Evolutionary conservation across 2,329 filamentous ascomycete genomes (phyloP).

Genomic region (Calonectria multiphialidica): DNA sequence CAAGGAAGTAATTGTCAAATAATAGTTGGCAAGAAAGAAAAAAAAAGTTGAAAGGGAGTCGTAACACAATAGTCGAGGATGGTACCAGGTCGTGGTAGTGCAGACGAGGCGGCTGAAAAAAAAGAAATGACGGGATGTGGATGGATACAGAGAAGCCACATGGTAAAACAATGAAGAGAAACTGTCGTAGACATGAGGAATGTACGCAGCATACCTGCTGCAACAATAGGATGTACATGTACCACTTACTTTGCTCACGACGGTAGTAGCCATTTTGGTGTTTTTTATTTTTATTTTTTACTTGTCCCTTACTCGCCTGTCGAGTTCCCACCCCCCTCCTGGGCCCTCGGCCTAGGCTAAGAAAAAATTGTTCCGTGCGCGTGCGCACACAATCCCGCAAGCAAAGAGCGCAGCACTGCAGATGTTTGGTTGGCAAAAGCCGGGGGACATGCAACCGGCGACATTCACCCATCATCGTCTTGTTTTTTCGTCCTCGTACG

Average conservation of each 20-base stretch:
- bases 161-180: conserved; percentile 1
- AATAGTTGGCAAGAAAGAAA: background rate
- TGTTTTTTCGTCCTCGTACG: conserved; percentile 8
- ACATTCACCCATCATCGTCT: conserved; percentile 12
- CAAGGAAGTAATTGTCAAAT: background rate
- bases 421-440: background rate
- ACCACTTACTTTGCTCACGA: background rate
- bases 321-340: background rate
- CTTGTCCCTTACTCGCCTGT: background rate
- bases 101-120: background rate
- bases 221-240: conserved; percentile 2
- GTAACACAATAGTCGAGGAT: too few relatives aligned
- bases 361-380: conserved; percentile 24
- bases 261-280: background rate
- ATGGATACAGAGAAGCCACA: background rate
- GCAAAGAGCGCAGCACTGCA: conserved; percentile 1
- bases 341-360: conserved; percentile 12
- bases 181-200: background rate
- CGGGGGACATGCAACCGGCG: conserved; percentile 14
- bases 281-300: background rate
- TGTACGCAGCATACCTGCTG: background rate
- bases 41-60: background rate
- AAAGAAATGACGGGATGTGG: background rate
- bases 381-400: conserved; percentile 8
- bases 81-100: background rate